Base-by-base conservation (phyloP, 352 stramenopile species). In the Phytophthora europaea region DNA sequence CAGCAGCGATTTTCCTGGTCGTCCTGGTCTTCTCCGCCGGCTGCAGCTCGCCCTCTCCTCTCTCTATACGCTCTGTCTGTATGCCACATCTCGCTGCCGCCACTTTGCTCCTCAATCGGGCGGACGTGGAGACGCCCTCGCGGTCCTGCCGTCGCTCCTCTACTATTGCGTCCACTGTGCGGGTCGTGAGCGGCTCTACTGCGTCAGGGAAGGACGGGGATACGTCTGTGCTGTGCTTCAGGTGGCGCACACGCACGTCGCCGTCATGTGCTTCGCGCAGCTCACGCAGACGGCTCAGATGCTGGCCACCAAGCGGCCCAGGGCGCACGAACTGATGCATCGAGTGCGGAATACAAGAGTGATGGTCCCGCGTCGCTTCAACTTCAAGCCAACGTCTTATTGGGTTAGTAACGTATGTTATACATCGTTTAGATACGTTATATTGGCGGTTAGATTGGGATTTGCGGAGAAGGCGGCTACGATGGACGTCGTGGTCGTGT, bases 401-500 rank as follows among this genome's bases (percentile, higher is more conserved):
- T 31, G 4, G 28, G 28, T 31, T 31, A 31, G 28, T 31, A 31
- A 31, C 28, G 28, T 31, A 31, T 5, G 4, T 16, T 40, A 40
- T 16, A 15, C 4, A 31, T 31, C 28, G 28, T 40, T 40, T 16
- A 40, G 10, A 15, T 40, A 7, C 3, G 38, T 47, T 47, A 47
- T n/a, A 47, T 47, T 47, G 8, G 38, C 2, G 6, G 31, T 65
- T 45, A 47, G 43, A 63, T 56, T 72, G 10, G 23, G 13, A 47
- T 47, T 65, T n/a, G n/a, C n/a, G n/a, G 60, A 82, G 38, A 18
- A 15, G n/a, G 23, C 55, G 5, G 22, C 38, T 2, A 75, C 75
- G 50, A 61, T 81, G 54, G 73, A 86, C 45, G 64, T 93, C 48
- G 72, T 78, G 7, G 76, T 93, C 33, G 81, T 94, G 20, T 93